Evolutionary conservation across 345 rosid species (phyloP).

Genomic region (sweet orange (Citrus sinensis)): DVS_A1.0 CM039167.1:6958001-6958500

Average conservation of each 20-base stretch:
- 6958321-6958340: conserved; percentile 24
- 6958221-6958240: too few species aligned
- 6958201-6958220: too few species aligned
- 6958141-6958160: too few species aligned
- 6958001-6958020: not conserved
- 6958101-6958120: too few species aligned
- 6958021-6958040: not conserved
- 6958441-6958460: not conserved
- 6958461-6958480: too few species aligned
- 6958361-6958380: conserved; percentile 15
- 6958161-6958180: too few species aligned
- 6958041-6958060: not conserved
- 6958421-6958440: conserved; percentile 34
- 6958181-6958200: too few species aligned
- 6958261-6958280: not conserved
- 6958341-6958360: conserved; percentile 13
- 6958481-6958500: not conserved
- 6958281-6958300: not conserved
- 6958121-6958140: too few species aligned
- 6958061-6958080: not conserved
- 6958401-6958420: conserved; percentile 34
- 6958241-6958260: too few species aligned
- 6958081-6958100: not conserved
- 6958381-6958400: conserved; percentile 17
- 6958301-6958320: too few species aligned